These are phyloP conservation scores for Bruguiera gymnorhiza DNA, from an alignment of 345 rosid genomes.

Conservation along the genomic window DNA sequence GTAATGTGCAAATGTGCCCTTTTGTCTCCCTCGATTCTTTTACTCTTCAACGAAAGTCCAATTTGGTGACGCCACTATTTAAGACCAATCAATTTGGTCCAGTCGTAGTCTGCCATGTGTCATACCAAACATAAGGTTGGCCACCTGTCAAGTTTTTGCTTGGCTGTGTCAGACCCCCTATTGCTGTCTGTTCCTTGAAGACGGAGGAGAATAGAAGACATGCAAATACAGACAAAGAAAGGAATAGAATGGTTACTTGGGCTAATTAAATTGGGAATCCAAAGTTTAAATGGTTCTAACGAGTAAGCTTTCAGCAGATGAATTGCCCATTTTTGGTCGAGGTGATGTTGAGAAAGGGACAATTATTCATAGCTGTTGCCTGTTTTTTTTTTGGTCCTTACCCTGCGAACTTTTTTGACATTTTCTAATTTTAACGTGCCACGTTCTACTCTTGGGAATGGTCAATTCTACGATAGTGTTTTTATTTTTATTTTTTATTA, in stretches of 20 bases:
- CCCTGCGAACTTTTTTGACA: constrained; percentile 32
- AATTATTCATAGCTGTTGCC: constrained; percentile 32
- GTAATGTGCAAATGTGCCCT: no score
- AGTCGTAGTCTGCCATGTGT: neutral
- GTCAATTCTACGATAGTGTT: constrained; percentile 21
- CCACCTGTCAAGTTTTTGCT: constrained; percentile 9
- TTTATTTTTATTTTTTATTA: neutral
- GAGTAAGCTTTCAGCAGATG: neutral
- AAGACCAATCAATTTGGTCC: neutral
- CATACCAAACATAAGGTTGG: neutral
- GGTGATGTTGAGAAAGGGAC: constrained; percentile 26
- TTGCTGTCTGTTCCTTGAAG: neutral
- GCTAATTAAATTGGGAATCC: constrained; percentile 15
- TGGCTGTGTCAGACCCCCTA: neutral
- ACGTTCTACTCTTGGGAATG: constrained; percentile 27
- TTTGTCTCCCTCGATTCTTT: no score
- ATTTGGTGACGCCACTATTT: neutral
- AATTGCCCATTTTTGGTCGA: neutral
- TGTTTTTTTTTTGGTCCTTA: constrained; percentile 24
- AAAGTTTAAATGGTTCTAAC: constrained; percentile 5
- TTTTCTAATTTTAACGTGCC: constrained; percentile 21
- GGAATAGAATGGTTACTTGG: neutral
- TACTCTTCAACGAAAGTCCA: no score
- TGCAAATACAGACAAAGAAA: constrained; percentile 13
- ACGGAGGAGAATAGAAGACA: constrained; percentile 12